Evolutionary conservation across 2,329 filamentous ascomycete genomes (phyloP), one percentile per base, ranked within the genome.

Genomic region (Chalaropsis ovoidea): DNA sequence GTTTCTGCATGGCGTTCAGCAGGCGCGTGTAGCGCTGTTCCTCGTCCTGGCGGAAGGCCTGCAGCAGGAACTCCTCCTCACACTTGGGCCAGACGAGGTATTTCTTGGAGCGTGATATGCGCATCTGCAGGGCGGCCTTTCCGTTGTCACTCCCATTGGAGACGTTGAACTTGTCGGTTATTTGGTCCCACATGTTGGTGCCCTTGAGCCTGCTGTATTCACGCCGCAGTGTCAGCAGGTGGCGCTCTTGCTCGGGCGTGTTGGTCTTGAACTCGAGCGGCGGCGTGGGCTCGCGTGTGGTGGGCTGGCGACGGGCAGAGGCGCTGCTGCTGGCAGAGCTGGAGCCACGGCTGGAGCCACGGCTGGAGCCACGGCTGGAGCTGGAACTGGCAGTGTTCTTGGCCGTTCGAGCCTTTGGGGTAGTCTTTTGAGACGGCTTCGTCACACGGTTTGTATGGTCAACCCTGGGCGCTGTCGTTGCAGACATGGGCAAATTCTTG

Each of bases 171-270:
- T 79, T 76, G 4, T 70, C 71, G 61, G 77, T 76, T 66, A 84
- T 82, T 47, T 76, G 75, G 27, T 81, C 77, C 82, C 82, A 84
- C 81, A 84, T 84, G 42, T 81, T 80, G 68, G 81, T 81, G 17
- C 82, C 81, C 69, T 80, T 81, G 63, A 77, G 75, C 22, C 76
- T 70, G 17, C 76, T 73, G 69, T 78, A 76, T 27, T 76, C 70
- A 70, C 77, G 77, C 13, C 80, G 75, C n/a, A 80, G 75, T 31
- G 79, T 74, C 61, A 82, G 79, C 41, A 84, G 76, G 63, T 73
- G 80, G 24, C 75, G 75, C 67, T 81, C 78, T 42, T 81, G 77
- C 1, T 77, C 75, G 0, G 79, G 78, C 31, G 79, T 79, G 19
- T 75, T 75, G 24, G 74, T 72, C 65, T 78, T 78, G 54, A 83